phyloP scores from a whole-genome alignment of 2,329 filamentous ascomycete genomes.

The Colletotrichum chrysophilum region DNA sequence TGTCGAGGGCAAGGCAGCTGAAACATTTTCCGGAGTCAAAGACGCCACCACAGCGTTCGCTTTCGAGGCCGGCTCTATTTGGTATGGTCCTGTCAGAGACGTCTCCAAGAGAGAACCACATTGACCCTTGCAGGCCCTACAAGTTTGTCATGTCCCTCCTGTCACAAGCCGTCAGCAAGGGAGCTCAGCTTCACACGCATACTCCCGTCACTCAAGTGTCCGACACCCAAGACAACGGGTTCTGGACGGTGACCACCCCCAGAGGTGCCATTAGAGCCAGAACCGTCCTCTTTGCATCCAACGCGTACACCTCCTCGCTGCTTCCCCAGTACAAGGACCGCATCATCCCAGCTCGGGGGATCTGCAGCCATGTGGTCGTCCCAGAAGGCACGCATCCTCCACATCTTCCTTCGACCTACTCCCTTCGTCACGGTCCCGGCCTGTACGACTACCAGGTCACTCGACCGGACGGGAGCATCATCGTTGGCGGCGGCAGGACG shows the following conservation, averaged over 20 bases:
- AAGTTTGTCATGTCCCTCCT: conserved; percentile 61
- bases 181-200: conserved; percentile 20
- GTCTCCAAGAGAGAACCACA: background rate
- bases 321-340: conserved; percentile 62
- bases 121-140: conserved; percentile 44
- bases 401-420: conserved; percentile 28
- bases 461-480: conserved; percentile 46
- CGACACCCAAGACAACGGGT: conserved; percentile 13
- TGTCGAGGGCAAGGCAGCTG: conserved; percentile 26
- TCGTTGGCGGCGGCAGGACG: conserved; percentile 43
- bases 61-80: conserved; percentile 40
- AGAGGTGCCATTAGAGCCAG: conserved; percentile 59
- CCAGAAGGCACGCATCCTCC: conserved; percentile 24
- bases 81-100: conserved; percentile 28
- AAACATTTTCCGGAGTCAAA: conserved; percentile 41
- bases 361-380: conserved; percentile 33
- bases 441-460: conserved; percentile 45
- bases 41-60: conserved; percentile 36
- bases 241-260: conserved; percentile 43
- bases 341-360: conserved; percentile 67
- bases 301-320: conserved; percentile 69
- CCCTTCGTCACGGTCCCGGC: conserved; percentile 23
- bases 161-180: conserved; percentile 42
- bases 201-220: conserved; percentile 25
- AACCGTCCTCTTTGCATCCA: conserved; percentile 68